Conservation (phyloP, 495 filamentous ascomycete species). For the Penicillium cosmopolitanum region DNA sequence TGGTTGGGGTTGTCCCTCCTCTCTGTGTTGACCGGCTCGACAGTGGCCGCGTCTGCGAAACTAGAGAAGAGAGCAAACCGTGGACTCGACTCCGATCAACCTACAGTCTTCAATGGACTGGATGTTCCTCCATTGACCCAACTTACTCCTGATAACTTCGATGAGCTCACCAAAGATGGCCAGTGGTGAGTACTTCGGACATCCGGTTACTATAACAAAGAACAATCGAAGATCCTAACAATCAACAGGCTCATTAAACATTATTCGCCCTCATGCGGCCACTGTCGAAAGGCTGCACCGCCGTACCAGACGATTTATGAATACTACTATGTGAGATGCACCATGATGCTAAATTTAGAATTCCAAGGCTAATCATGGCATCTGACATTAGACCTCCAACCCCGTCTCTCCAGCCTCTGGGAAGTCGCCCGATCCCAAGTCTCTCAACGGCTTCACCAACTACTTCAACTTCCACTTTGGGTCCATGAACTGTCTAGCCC, state of each 20-base stretch:
- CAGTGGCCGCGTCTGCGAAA: constrained; percentile 36
- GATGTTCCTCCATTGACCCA: constrained; percentile 75
- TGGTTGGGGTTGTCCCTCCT: constrained; percentile 48
- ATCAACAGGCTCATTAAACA: constrained; percentile 69
- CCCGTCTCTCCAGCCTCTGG: constrained; percentile 53
- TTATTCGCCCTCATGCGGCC: constrained; percentile 75
- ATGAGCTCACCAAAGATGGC: constrained; percentile 62
- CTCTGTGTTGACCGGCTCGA: constrained; percentile 43
- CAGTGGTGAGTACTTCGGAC: constrained; percentile 54
- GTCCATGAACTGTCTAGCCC: constrained; percentile 79
- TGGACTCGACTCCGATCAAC: constrained; percentile 24
- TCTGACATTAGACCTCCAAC: constrained; percentile 66
- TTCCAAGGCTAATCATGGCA: neutral
- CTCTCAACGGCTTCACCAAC: constrained; percentile 64
- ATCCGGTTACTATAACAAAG: neutral
- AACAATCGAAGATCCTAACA: constrained; percentile 21
- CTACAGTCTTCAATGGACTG: constrained; percentile 78
- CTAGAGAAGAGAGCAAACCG: constrained; percentile 33
- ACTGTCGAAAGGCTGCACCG: constrained; percentile 81
- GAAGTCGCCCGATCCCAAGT: constrained; percentile 48
- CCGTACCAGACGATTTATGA: constrained; percentile 93
- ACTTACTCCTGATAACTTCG: constrained; percentile 58
- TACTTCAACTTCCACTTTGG: constrained; percentile 93
- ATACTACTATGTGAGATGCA: constrained; percentile 72
- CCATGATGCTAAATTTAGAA: neutral